Base-by-base conservation (phyloP, 495 filamentous ascomycete genomes). In the Massariosphaeria phaeospora region DNA sequence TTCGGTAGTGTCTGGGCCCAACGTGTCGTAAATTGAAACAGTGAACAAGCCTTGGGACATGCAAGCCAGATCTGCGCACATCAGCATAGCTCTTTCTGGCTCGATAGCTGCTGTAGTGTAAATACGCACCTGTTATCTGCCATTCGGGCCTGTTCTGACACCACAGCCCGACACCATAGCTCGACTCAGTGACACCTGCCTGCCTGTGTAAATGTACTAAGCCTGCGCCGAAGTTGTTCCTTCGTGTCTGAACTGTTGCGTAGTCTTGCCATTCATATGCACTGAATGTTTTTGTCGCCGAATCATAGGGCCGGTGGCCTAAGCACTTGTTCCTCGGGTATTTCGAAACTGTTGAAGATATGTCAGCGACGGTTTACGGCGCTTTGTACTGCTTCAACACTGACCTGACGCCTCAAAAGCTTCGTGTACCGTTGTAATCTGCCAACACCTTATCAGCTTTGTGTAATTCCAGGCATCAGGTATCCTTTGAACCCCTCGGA, bases 141-240 rank as follows among this genome's bases (percentile, higher is more conserved):
- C 93, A 98, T 70, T 98, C 93, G 5, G 91, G 86, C 46, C 93
- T 81, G 69, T 98, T 98, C 73, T 91, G 88, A 51, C 88, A 89
- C 93, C 93, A 98, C 15, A 98, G 72, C 27, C 93, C 93, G 53
- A 97, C 79, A 43, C 84, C 88, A 66, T 93, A 88, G 23, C 8
- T 21, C 86, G 41, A 72, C 70, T 27, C 77, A 78, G 8, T 75
- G 74, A 86, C 74, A 6, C 84, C 85, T 52, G 79, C 74, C 55
- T 80, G 78, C 59, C 85, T 75, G 69, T 95, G 87, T 63, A 97
- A 69, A 70, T 91, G 82, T 39, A 89, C 84, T 45, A 97, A 70
- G 47, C 94, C 93, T 36, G 84, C 86, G 50, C 94, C 93, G 61
- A 98, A 81, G 58, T 90, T 86, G 49, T 84, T 82, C 53, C 88